Evolutionary conservation across 371 early-diverging fungal species (phyloP).

Genomic region (Circinella umbellata): DNA sequence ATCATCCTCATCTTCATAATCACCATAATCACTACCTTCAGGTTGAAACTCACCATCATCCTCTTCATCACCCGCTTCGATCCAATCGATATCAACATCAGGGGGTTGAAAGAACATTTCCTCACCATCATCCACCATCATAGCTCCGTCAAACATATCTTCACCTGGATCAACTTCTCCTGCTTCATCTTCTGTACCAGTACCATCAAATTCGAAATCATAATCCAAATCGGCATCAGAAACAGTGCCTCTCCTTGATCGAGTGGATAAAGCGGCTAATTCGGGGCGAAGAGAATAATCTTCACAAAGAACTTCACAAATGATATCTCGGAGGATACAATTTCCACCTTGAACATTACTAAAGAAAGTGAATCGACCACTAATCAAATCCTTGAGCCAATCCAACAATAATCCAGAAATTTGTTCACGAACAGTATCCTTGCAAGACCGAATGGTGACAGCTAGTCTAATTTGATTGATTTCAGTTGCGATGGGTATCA

Average conservation of each 20-base stretch:
- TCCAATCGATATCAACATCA: conserved; percentile 23
- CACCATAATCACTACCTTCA: conserved; percentile 18
- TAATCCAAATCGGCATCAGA: conserved; percentile 22
- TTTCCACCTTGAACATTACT: conserved; percentile 46
- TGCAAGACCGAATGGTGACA: conserved; percentile 81
- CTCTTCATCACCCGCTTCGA: conserved; percentile 15
- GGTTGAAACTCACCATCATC: conserved; percentile 21
- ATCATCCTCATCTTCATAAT: conserved; percentile 24
- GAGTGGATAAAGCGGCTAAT: conserved; percentile 42
- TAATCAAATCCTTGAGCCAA: conserved; percentile 80
- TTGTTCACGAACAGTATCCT: conserved; percentile 85
- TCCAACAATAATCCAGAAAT: conserved; percentile 71
- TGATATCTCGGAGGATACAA: conserved; percentile 60
- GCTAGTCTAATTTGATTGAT: conserved; percentile 77
- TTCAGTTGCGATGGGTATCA: conserved; percentile 67
- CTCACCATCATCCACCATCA: conserved; percentile 26
- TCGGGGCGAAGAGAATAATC: conserved; percentile 56
- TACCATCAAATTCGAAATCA: conserved; percentile 15
- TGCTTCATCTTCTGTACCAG: conserved; percentile 26
- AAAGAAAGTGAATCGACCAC: conserved; percentile 66
- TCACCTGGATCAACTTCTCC: conserved; percentile 23
- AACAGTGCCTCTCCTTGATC: conserved; percentile 39
- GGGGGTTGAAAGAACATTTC: conserved; percentile 5
- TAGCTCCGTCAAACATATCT: conserved; percentile 10
- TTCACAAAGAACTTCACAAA: conserved; percentile 73